Conservation (phyloP, 176 grass and related monocot species). For the Hordeum marinum region DNA sequence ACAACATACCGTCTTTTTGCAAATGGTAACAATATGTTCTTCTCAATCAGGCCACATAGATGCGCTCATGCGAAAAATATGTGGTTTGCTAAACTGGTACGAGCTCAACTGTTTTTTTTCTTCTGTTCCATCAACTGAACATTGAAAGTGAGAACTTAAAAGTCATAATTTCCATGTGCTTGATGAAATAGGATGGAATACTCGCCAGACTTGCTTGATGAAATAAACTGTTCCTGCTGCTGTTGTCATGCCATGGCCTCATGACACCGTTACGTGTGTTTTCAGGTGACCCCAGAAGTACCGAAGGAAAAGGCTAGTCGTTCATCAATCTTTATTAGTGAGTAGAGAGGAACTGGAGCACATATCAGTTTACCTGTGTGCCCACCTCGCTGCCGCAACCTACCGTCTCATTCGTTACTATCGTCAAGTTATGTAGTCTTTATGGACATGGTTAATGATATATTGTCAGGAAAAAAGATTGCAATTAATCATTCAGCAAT, state of each 20-base stretch:
- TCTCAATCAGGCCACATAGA: slow-evolving; percentile 15
- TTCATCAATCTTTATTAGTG: not conserved
- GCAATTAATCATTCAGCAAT: not conserved
- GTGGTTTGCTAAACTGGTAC: not conserved
- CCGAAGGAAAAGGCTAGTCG: not conserved
- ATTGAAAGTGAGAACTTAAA: not conserved
- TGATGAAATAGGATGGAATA: not conserved
- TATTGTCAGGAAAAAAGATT: not conserved
- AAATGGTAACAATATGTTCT: slow-evolving; percentile 3
- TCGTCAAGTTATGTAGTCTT: not conserved
- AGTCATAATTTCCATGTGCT: not conserved
- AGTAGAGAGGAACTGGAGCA: not conserved
- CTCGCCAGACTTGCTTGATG: not conserved
- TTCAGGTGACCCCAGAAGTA: not conserved
- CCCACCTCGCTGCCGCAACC: not conserved
- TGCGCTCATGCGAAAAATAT: not conserved
- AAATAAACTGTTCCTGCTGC: not conserved
- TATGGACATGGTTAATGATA: not conserved
- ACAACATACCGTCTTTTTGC: not conserved
- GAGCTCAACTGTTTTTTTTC: not conserved
- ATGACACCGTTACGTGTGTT: not conserved
- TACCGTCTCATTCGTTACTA: not conserved
- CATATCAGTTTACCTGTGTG: not conserved
- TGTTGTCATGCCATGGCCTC: not conserved
- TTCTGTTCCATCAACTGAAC: not conserved